These are phyloP conservation scores for Colletotrichum brevisporum DNA, from an alignment of 2,329 filamentous ascomycete species.

Conservation along the genomic window DNA sequence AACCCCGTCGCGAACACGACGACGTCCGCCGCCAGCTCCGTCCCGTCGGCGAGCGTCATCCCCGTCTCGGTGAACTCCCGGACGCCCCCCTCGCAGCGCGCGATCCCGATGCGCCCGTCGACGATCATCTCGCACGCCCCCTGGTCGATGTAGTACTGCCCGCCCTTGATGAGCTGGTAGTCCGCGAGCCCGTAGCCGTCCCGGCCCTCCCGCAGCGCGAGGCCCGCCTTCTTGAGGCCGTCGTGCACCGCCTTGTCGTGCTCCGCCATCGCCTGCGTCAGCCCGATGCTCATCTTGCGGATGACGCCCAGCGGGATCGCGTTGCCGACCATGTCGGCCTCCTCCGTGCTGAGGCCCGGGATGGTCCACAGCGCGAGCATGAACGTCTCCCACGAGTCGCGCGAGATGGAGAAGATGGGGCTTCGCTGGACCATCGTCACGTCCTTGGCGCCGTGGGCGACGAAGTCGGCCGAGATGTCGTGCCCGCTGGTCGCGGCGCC, in stretches of 20 bases:
- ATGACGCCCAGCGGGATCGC: conserved; percentile 62
- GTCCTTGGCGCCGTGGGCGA: conserved; percentile 59
- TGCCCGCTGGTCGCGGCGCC: conserved; percentile 65
- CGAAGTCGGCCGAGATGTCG: conserved; percentile 65
- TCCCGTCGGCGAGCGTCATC: conserved; percentile 50
- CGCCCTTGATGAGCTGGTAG: conserved; percentile 55
- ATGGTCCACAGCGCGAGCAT: conserved; percentile 55
- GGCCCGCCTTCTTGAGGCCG: conserved; percentile 61
- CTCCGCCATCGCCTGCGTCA: conserved; percentile 56
- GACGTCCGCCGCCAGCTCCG: conserved; percentile 54
- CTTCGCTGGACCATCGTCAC: conserved; percentile 69
- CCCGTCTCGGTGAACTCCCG: conserved; percentile 47
- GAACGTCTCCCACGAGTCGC: conserved; percentile 55
- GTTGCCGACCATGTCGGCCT: conserved; percentile 63
- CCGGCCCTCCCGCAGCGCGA: conserved; percentile 53
- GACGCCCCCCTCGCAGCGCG: conserved; percentile 48
- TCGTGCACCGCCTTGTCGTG: conserved; percentile 59
- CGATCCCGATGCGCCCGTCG: conserved; percentile 57
- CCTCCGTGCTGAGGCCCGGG: conserved; percentile 60
- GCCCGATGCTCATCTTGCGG: conserved; percentile 58
- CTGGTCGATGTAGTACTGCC: conserved; percentile 60
- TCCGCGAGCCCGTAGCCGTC: conserved; percentile 53
- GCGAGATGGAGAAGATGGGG: conserved; percentile 64
- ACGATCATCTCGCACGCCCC: conserved; percentile 55
- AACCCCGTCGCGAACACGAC: conserved; percentile 60